phyloP scores from a whole-genome alignment of 495 filamentous ascomycete genomes.

The Penicillium pancosmium region DNA sequence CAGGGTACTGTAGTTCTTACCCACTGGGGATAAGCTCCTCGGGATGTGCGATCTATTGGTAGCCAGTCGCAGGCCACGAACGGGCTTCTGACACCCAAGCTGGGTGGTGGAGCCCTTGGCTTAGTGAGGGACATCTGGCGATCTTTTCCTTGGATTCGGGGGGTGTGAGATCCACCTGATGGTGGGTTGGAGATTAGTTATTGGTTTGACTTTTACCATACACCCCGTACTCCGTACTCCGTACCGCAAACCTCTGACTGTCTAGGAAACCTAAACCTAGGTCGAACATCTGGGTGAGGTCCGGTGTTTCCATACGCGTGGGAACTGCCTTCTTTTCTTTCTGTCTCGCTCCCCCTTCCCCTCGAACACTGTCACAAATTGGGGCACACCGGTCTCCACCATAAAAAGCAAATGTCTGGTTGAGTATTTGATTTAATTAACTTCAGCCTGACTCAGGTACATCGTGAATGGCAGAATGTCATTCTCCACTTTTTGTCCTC shows the following conservation, averaged over 20 bases:
- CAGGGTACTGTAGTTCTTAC: background rate
- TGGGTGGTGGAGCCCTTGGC: slow-evolving; percentile 17
- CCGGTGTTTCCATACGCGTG: slow-evolving; percentile 1
- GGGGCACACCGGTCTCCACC: slow-evolving; percentile 7
- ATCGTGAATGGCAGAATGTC: slow-evolving; percentile 23
- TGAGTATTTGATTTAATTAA: slow-evolving; percentile 28
- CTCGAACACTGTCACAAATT: background rate
- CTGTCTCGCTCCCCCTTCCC: background rate
- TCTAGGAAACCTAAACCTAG: background rate
- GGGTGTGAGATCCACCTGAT: slow-evolving; percentile 17
- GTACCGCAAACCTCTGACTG: background rate
- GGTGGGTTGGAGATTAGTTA: background rate
- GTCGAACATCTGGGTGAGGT: slow-evolving; percentile 3
- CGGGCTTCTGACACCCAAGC: slow-evolving; percentile 21
- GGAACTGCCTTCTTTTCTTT: slow-evolving; percentile 8
- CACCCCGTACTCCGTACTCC: background rate
- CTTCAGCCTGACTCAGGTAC: slow-evolving; percentile 33
- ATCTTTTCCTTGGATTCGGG: slow-evolving; percentile 23
- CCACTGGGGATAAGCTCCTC: slow-evolving; percentile 25
- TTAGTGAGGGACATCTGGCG: slow-evolving; percentile 17
- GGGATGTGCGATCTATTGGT: slow-evolving; percentile 25
- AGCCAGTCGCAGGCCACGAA: slow-evolving; percentile 22
- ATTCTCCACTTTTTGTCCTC: slow-evolving; percentile 17
- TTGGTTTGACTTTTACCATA: slow-evolving; percentile 19
- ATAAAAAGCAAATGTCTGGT: slow-evolving; percentile 24